Percentiles rank a stretch among this genome's conserved stretches.
These are phyloP conservation scores for Chalaropsis ovoidea DNA, from an alignment of 2,329 filamentous ascomycete species.

Conservation along the genomic window DNA sequence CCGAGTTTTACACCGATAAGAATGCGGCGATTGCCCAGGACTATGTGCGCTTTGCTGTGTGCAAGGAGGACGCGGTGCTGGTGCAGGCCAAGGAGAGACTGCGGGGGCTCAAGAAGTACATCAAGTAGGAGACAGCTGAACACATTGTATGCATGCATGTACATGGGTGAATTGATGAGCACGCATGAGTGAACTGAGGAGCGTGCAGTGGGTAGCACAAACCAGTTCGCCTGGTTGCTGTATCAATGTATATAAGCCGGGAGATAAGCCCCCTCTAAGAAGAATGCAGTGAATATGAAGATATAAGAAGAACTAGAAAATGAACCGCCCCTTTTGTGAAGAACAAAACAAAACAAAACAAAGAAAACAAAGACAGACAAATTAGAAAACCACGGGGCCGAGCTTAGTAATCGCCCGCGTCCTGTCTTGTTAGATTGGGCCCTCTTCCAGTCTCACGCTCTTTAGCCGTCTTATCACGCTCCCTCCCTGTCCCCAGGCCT, in stretches of 20 bases:
- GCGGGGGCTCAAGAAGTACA: conserved; percentile 62
- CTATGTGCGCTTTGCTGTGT: conserved; percentile 90
- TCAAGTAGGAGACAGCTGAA: conserved; percentile 30
- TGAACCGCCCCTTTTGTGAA: conserved; percentile 4
- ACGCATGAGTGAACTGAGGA: neutral
- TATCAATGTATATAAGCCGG: neutral
- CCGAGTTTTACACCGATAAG: conserved; percentile 84
- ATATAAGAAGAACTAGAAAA: neutral
- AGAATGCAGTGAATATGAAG: conserved; percentile 15
- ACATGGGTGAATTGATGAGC: neutral
- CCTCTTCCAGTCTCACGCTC: neutral
- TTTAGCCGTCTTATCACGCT: conserved; percentile 3
- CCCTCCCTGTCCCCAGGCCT: neutral
- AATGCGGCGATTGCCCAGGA: conserved; percentile 83
- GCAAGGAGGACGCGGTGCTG: conserved; percentile 81
- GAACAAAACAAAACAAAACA: neutral
- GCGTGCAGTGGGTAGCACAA: neutral
- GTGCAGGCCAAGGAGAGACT: conserved; percentile 69
- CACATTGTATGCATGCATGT: too few species aligned
- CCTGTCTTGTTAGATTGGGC: neutral
- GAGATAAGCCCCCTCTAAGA: neutral
- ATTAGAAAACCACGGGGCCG: neutral
- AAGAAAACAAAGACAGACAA: neutral
- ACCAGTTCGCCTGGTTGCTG: neutral
- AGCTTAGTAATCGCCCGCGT: neutral